Evolutionary conservation across 139 green algal species (phyloP).

Genomic region (Closterium sp.): DNA sequence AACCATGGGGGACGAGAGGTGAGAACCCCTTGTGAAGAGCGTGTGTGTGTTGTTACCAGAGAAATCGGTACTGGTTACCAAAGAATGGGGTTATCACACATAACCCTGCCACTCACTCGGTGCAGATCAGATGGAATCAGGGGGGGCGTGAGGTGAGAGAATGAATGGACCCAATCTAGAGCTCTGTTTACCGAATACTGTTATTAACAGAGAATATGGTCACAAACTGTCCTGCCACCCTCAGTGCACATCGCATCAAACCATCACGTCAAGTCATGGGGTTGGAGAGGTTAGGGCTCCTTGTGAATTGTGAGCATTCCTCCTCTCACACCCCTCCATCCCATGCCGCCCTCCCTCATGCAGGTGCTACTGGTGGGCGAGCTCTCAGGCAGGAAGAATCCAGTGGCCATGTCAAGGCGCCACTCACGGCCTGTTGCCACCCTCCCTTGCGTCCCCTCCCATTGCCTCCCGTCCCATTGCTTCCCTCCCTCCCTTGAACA

Average conservation of each 20-base stretch:
- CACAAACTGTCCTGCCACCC: not conserved
- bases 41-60: too few species aligned
- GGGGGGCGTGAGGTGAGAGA: not conserved
- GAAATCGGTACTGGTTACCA: not conserved
- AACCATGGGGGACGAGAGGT: constrained; percentile 34
- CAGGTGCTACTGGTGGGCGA: too few species aligned
- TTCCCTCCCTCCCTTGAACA: not conserved
- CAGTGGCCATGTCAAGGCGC: too few species aligned
- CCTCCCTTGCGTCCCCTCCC: too few species aligned
- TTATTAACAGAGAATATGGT: not conserved
- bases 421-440: too few species aligned
- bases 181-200: not conserved
- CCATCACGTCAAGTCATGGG: not conserved
- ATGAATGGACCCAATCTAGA: too few species aligned
- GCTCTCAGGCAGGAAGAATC: too few species aligned
- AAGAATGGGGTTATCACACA: not conserved
- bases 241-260: not conserved
- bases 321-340: too few species aligned
- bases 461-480: too few species aligned
- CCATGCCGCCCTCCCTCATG: too few species aligned
- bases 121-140: constrained; percentile 30
- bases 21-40: not conserved
- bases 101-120: not conserved
- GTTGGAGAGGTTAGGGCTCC: constrained; percentile 3
- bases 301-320: too few species aligned